Base-by-base conservation (phyloP, 441 rosid genomes). In the Eutrema salsugineum region DNA sequence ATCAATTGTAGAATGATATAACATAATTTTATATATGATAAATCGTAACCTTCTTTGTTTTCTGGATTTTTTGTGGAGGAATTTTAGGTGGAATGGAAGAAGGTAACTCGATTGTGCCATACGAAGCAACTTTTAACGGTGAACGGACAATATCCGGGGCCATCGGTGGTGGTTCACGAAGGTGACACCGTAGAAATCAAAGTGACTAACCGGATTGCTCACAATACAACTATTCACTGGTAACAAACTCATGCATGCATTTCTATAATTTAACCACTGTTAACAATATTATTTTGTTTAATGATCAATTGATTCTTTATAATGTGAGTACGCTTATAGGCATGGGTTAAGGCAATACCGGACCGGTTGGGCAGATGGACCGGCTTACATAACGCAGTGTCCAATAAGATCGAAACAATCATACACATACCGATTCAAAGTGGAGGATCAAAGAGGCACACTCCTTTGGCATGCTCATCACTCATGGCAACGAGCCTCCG, bases 301-400 rank as follows among this genome's bases (percentile, higher is more conserved):
- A 8, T 11, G n/a, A n/a, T n/a, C n/a, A n/a, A n/a, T n/a, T n/a
- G n/a, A 3, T 30, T 54, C 1, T 20, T 36, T 17, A 17, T 33
- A 15, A 3, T 9, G 15, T 54, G 39, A 9, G 49, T 16, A 15
- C 8, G 14, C 2, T n/a, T 43, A 43, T 12, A 88, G 91, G 90
- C 94, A 88, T 63, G 94, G 94, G 38, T 20, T 85, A 36, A 83
- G 86, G 78, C 88, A 88, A 72, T 68, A 70, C 24, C 73, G 91
- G 30, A 86, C 82, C 2, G 91, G 86, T 33, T 88, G 94, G 94
- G 88, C 89, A 0, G 94, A 88, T 50, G 93, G 93, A 36, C 91
- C 91, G 5, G 87, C 93, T 20, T 88, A 86, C 67, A 9, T 88
- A 8, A 86, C 90, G 7, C 94, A 88, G 4, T 88, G 94, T 71